Percentiles rank a stretch among this genome's conserved stretches.
Conservation (phyloP, 768 basidiomycete genomes). For the Paxillus involutus region DNA sequence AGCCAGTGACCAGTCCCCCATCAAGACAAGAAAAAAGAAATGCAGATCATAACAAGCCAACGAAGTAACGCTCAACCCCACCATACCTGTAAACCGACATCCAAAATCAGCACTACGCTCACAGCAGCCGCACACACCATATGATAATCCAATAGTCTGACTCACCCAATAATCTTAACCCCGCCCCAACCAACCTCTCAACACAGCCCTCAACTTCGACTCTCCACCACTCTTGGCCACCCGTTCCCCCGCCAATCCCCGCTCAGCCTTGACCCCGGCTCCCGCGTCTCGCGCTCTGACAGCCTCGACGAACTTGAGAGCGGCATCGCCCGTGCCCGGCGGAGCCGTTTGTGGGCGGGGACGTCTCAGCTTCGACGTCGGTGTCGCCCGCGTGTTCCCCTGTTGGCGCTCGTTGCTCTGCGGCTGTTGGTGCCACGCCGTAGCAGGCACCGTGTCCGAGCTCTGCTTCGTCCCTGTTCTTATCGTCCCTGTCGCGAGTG, state of each 20-base stretch:
- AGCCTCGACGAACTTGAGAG: constrained; percentile 14
- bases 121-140: not conserved
- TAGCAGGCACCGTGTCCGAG: not conserved
- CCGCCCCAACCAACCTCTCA: constrained; percentile 7
- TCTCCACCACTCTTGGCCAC: constrained; percentile 4
- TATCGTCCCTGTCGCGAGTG: not conserved
- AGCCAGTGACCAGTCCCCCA: too few relatives aligned
- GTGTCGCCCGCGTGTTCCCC: not conserved
- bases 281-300: not conserved
- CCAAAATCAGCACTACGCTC: too few relatives aligned
- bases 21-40: too few relatives aligned
- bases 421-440: not conserved
- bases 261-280: not conserved
- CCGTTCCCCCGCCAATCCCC: not conserved
- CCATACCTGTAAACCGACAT: too few relatives aligned
- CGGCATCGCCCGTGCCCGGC: constrained; percentile 6
- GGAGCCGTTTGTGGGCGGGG: constrained; percentile 29
- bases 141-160: not conserved
- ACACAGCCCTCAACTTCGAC: constrained; percentile 15
- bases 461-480: not conserved
- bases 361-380: constrained; percentile 5
- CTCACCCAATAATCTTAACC: not conserved
- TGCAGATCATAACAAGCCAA: too few relatives aligned
- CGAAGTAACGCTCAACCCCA: too few relatives aligned
- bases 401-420: not conserved